Evolutionary conservation across 768 basidiomycete genomes (phyloP).

Genomic region (Glaciozyma antarctica): DNA sequence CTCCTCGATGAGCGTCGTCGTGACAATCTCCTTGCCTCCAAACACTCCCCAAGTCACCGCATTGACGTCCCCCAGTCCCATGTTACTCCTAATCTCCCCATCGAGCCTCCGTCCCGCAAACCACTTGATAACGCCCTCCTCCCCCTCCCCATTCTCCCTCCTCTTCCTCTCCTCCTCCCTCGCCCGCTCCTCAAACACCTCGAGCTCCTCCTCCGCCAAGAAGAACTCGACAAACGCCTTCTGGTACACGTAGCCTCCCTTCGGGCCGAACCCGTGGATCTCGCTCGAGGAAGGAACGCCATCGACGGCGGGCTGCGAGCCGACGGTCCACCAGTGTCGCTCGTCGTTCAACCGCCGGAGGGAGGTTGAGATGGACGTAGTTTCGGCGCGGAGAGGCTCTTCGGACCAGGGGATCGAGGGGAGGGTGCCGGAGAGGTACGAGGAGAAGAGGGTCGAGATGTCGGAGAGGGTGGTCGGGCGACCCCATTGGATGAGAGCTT

Average conservation of each 20-base stretch:
- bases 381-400: constrained; percentile 69
- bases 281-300: constrained; percentile 63
- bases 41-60: constrained; percentile 99
- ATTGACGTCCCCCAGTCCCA: constrained; percentile 67
- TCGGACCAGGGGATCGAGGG: constrained; percentile 80
- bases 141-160: constrained; percentile 49
- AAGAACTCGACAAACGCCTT: constrained; percentile 98
- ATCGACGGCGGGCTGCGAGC: constrained; percentile 89
- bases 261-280: constrained; percentile 86
- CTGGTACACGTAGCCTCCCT: constrained; percentile 88
- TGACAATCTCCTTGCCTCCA: constrained; percentile 87
- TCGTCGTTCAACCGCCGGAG: constrained; percentile 61
- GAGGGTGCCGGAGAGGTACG: constrained; percentile 61
- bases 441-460: constrained; percentile 67
- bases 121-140: constrained; percentile 36
- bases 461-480: constrained; percentile 57
- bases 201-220: constrained; percentile 43
- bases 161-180: constrained; percentile 45
- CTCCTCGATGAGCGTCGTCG: constrained; percentile 91
- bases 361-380: constrained; percentile 64
- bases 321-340: constrained; percentile 88
- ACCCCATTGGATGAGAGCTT: constrained; percentile 66
- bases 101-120: constrained; percentile 48
- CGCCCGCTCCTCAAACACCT: constrained; percentile 27
- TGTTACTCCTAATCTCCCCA: constrained; percentile 73